These are phyloP conservation scores for Nothophytophthora sp. DNA, from an alignment of 352 stramenopile genomes.

Conservation along the genomic window DNA sequence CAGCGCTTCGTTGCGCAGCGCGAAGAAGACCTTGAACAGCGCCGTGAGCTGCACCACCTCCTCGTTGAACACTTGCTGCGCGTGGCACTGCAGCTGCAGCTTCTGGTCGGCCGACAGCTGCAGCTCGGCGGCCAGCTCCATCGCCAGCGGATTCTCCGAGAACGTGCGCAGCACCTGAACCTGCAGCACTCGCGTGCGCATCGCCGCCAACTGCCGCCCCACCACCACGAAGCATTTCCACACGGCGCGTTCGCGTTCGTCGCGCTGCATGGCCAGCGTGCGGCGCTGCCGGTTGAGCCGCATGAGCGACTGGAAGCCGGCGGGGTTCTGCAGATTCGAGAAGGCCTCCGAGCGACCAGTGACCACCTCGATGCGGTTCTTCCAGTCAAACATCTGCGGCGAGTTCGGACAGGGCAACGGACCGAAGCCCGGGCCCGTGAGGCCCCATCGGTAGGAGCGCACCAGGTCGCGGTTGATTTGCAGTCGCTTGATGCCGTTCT, in stretches of 20 bases:
- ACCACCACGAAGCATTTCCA: constrained; percentile 68
- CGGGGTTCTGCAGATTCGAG: constrained; percentile 67
- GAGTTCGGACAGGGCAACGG: constrained; percentile 46
- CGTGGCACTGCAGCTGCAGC: constrained; percentile 64
- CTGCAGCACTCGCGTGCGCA: constrained; percentile 64
- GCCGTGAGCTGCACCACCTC: constrained; percentile 64
- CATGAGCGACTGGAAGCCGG: constrained; percentile 73
- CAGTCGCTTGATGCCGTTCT: constrained; percentile 86
- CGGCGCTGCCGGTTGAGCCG: constrained; percentile 71
- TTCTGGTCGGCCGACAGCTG: constrained; percentile 59
- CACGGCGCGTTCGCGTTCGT: constrained; percentile 50
- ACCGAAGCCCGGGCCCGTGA: constrained; percentile 49
- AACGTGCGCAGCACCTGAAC: constrained; percentile 65
- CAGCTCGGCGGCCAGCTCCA: constrained; percentile 49
- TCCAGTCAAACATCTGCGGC: constrained; percentile 61
- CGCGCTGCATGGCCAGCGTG: constrained; percentile 44
- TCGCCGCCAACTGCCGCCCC: constrained; percentile 46
- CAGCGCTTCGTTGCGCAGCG: constrained; percentile 64
- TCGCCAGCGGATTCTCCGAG: constrained; percentile 30
- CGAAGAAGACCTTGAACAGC: constrained; percentile 84
- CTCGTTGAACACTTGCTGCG: constrained; percentile 58
- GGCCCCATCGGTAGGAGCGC: constrained; percentile 70
- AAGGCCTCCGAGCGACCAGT: constrained; percentile 67
- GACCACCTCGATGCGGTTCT: constrained; percentile 61
- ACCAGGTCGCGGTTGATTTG: constrained; percentile 85